These are phyloP conservation scores for Coprinopsis cinerea DNA, from an alignment of 768 basidiomycete species.

Conservation along the genomic window DNA sequence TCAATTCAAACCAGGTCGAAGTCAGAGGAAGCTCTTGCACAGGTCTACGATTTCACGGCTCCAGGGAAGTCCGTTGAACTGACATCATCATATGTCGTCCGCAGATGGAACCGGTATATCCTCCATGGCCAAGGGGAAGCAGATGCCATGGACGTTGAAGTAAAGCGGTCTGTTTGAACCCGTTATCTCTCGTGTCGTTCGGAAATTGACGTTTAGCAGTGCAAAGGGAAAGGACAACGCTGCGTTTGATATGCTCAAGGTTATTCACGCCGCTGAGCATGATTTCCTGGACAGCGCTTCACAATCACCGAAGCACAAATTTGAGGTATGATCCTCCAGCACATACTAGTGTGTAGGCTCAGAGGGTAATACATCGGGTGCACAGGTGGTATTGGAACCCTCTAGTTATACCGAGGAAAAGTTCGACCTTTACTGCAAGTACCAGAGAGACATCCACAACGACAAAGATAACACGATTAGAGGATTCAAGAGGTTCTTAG, in stretches of 20 bases:
- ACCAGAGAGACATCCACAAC: conserved; percentile 75
- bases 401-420: conserved; percentile 78
- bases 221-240: conserved; percentile 18
- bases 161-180: conserved; percentile 12
- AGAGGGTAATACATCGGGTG: neutral
- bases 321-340: conserved; percentile 42
- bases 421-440: conserved; percentile 67
- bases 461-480: conserved; percentile 47
- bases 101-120: conserved; percentile 74
- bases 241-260: conserved; percentile 37
- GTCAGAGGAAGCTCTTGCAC: conserved; percentile 70
- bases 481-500: conserved; percentile 71
- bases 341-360: neutral
- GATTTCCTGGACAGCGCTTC: conserved; percentile 24
- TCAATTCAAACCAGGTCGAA: conserved; percentile 62
- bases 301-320: conserved; percentile 46
- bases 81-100: too few relatives aligned
- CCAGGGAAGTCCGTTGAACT: too few relatives aligned
- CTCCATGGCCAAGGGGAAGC: conserved; percentile 34
- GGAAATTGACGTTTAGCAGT: neutral
- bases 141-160: conserved; percentile 23
- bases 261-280: conserved; percentile 54
- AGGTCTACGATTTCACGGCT: conserved; percentile 35
- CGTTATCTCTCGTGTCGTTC: conserved; percentile 6
- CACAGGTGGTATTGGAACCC: conserved; percentile 68